A percentile compares a stretch with the other conserved stretches of the same genome.
Evolutionary conservation across 1,139 yeast genomes (phyloP).

Genomic region (Kluyveromyces sp.): DNA sequence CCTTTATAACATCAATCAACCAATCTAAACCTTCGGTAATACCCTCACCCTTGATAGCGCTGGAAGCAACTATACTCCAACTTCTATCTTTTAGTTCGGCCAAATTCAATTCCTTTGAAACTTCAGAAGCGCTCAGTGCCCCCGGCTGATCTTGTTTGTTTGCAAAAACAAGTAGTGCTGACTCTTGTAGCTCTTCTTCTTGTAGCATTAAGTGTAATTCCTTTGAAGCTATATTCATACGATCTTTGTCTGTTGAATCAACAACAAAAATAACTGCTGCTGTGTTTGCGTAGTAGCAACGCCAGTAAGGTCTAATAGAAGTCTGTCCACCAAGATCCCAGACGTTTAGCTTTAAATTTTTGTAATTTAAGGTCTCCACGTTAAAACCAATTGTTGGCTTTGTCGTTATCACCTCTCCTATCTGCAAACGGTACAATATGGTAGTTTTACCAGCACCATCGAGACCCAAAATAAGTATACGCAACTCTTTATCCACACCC

Average conservation of each 20-base stretch:
- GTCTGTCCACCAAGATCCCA: slow-evolving; percentile 98
- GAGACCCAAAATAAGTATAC: slow-evolving; percentile 84
- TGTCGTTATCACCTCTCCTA: slow-evolving; percentile 91
- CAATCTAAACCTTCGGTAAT: slow-evolving; percentile 94
- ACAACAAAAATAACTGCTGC: slow-evolving; percentile 96
- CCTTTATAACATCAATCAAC: slow-evolving; percentile 93
- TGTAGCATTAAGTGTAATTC: slow-evolving; percentile 86
- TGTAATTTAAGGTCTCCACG: slow-evolving; percentile 87
- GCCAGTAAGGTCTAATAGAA: slow-evolving; percentile 94
- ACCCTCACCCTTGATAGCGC: slow-evolving; percentile 95
- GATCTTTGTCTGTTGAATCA: slow-evolving; percentile 92
- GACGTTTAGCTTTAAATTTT: slow-evolving; percentile 80
- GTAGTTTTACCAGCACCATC: slow-evolving; percentile 99
- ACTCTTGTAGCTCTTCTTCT: slow-evolving; percentile 85
- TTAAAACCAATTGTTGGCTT: slow-evolving; percentile 96
- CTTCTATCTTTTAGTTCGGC: slow-evolving; percentile 90
- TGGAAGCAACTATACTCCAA: slow-evolving; percentile 96
- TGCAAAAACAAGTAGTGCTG: slow-evolving; percentile 90
- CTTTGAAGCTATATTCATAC: slow-evolving; percentile 78
- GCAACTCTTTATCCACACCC: slow-evolving; percentile 85
- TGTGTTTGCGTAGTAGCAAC: slow-evolving; percentile 93
- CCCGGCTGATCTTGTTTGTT: slow-evolving; percentile 97
- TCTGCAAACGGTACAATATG: slow-evolving; percentile 79
- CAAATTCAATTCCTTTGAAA: slow-evolving; percentile 75
- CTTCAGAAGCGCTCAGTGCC: slow-evolving; percentile 91